These are phyloP conservation scores for peach (Prunus persica) DNA, from an alignment of 306 rosid species.

Conservation along the genomic window Prunus_persica_NCBIv2 NC_034010.1:17481501-17482000, in stretches of 20 bases:
- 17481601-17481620: no score
- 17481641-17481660: no score
- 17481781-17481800: not conserved
- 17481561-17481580: no score
- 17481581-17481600: no score
- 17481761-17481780: not conserved
- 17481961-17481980: not conserved
- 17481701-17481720: no score
- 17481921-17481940: not conserved
- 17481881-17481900: slow-evolving; percentile 14
- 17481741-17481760: not conserved
- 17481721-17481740: no score
- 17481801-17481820: slow-evolving; percentile 5
- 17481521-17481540: no score
- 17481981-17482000: not conserved
- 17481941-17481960: not conserved
- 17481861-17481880: not conserved
- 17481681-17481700: no score
- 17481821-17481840: not conserved
- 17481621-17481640: no score
- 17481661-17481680: no score
- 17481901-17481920: not conserved
- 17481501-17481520: no score
- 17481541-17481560: no score
- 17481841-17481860: slow-evolving; percentile 2